Evolutionary conservation across 495 filamentous ascomycete species (phyloP), one percentile per base, ranked within the genome.

Genomic region (Neurospora sp.): DNA sequence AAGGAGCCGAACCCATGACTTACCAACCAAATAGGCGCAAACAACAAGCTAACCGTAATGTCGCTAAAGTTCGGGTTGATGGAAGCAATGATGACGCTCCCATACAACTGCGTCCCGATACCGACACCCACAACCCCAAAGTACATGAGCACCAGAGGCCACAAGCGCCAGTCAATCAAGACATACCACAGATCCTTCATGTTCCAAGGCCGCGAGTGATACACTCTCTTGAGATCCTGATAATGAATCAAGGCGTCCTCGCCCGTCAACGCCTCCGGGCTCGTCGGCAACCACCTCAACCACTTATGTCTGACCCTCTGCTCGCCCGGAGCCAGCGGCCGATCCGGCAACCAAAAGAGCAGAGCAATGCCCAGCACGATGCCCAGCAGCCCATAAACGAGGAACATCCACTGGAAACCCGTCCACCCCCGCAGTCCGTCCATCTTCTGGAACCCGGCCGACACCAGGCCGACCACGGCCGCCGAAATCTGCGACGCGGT

Each of bases 321-420:
- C 77, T 84, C 73, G 39, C 92, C 92, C 0, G 94, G 93, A 8
- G 90, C 83, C 1, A 89, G 78, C 0, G 94, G 94, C 16, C 94
- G 90, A 74, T 96, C 94, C 3, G 94, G 94, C 35, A 97, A 82
- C 94, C 94, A 97, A 91, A 92, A 97, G 4, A 97, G 86, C 46
- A 97, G 84, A 38, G 81, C 77, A 74, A 96, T 82, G 16, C 93
- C 93, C 14, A 93, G 85, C 16, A 90, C 76, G 14, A 94, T 85
- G 4, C 88, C 91, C 69, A 93, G 85, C 10, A 97, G 81, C 9
- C 94, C 94, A 74, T 94, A 97, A 42, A 97, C 81, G 31, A 97
- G 87, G 79, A 97, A 97, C 94, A 97, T 97, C 94, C 94, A 97
- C 74, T 93, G 91, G 79, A 94, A 97, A 16, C 94, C 94, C 4